These are phyloP conservation scores for Viridothelium virens DNA, from an alignment of 495 filamentous ascomycete genomes.

Conservation along the genomic window DNA sequence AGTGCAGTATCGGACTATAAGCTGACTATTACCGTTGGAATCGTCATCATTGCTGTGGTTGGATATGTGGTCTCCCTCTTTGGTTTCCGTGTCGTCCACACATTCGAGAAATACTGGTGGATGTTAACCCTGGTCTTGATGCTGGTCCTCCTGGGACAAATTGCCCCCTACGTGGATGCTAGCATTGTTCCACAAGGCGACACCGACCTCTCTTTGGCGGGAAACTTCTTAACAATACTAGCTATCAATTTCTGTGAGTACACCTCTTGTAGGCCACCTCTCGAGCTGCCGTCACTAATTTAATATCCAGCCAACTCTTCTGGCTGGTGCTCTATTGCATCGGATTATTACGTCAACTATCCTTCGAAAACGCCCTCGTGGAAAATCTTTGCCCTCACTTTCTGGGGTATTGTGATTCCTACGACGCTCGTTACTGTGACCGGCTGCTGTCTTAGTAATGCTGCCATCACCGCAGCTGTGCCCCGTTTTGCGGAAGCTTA, in stretches of 20 bases:
- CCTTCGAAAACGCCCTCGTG: conserved; percentile 43
- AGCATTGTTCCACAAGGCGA: conserved; percentile 7
- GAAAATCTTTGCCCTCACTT: conserved; percentile 47
- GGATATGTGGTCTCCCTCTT: conserved; percentile 42
- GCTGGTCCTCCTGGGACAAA: conserved; percentile 15
- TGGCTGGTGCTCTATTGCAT: conserved; percentile 48
- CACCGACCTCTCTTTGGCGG: conserved; percentile 3
- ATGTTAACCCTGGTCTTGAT: conserved; percentile 18
- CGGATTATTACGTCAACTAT: conserved; percentile 58
- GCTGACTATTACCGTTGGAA: conserved; percentile 41
- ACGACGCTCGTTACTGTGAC: conserved; percentile 50
- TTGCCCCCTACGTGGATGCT: conserved; percentile 16
- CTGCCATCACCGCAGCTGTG: conserved; percentile 34
- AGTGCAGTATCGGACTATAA: conserved; percentile 43
- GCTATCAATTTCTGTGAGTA: conserved; percentile 20
- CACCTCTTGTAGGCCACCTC: background rate
- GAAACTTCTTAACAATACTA: conserved; percentile 14
- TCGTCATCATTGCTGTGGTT: conserved; percentile 41
- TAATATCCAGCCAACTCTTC: conserved; percentile 24
- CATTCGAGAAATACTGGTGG: conserved; percentile 40
- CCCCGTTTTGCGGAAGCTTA: conserved; percentile 44
- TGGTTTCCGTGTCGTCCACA: conserved; percentile 29
- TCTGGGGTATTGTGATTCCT: conserved; percentile 45
- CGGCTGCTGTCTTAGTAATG: conserved; percentile 48
- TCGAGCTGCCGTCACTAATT: background rate